Evolutionary conservation across 106 monocot genomes (phyloP), one percentile per base, ranked within the genome.

Genomic region (Chionographis japonica): DNA sequence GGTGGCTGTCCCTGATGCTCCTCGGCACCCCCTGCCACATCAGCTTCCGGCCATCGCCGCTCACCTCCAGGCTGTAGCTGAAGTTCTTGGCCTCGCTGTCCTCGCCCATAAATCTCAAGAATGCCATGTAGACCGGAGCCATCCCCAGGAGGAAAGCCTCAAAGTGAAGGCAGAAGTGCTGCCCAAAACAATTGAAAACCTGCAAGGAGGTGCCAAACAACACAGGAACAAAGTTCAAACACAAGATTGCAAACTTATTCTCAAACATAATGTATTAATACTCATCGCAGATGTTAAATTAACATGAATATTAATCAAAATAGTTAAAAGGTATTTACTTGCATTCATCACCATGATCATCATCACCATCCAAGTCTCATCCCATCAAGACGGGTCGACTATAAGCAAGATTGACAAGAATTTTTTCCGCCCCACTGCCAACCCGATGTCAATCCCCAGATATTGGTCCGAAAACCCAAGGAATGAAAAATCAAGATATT

Each of bases 71-170:
- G 55, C 56, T 68, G 56, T 68, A 68, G 19, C 18, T 68, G 55
- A 68, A 68, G 40, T 68, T 55, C 68, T 56, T 68, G 3, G 68
- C 68, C 17, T 68, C 68, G 18, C 46, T 56, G 16, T 56, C 55
- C 12, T 68, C 68, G 16, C 40, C 68, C 15, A 68, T 55, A 36
- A 68, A 68, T 39, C 68, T 14, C 36, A 68, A 19, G 68, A 68
- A 68, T 40, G 56, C 68, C 68, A 68, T 68, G 56, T 68, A 68
- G 17, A 68, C 68, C 16, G 68, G 56, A 41, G 68, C 15, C 41
- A 56, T 41, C 13, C 68, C 68, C 19, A 68, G 40, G 17, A 68
- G 68, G 41, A 68, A 68, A 8, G 54, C 68, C 56, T 68, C 68
- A 17, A 68, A 68, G 40, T 68, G 68, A 18, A 68, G 68, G 16